phyloP scores from a whole-genome alignment of 2,329 filamentous ascomycete genomes.

The Tothia fuscella region DNA sequence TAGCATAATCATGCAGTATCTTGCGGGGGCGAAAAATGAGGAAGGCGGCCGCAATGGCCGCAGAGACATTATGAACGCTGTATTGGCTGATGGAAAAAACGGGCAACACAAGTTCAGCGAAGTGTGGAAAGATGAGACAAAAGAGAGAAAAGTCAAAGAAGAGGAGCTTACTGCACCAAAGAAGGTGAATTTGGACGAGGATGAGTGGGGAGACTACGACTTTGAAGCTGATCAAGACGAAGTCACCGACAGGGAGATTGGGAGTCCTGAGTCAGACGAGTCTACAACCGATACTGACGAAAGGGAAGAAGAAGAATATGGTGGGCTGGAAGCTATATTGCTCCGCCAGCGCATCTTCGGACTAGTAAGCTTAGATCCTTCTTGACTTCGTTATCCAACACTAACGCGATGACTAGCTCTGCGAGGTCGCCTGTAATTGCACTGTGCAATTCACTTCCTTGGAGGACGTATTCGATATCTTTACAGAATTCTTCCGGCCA shows the following conservation, averaged over 20 bases:
- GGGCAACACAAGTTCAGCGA: conserved; percentile 46
- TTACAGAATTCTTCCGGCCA: conserved; percentile 45
- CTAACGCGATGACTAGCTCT: conserved; percentile 17
- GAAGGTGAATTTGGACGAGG: conserved; percentile 44
- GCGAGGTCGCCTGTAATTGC: too few relatives aligned
- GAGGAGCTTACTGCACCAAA: conserved; percentile 43
- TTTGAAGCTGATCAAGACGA: conserved; percentile 29
- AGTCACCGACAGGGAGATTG: conserved; percentile 15
- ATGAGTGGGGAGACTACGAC: conserved; percentile 48
- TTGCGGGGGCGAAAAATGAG: conserved; percentile 30
- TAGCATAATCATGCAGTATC: conserved; percentile 51
- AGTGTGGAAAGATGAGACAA: conserved; percentile 56
- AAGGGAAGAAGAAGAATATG: conserved; percentile 14
- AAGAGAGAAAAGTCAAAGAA: conserved; percentile 29
- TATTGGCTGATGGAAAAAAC: conserved; percentile 53
- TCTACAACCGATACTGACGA: too few relatives aligned
- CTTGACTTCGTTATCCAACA: too few relatives aligned
- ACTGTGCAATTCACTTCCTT: too few relatives aligned
- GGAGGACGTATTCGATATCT: conserved; percentile 46
- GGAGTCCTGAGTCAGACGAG: too few relatives aligned
- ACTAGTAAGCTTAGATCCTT: conserved; percentile 32
- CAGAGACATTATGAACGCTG: conserved; percentile 49
- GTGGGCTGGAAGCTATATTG: conserved; percentile 42
- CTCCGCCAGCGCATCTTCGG: conserved; percentile 53
- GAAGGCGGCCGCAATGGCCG: conserved; percentile 30